Conservation (phyloP, 177 flowering plant genomes). For the Vitis hybrid region DNA sequence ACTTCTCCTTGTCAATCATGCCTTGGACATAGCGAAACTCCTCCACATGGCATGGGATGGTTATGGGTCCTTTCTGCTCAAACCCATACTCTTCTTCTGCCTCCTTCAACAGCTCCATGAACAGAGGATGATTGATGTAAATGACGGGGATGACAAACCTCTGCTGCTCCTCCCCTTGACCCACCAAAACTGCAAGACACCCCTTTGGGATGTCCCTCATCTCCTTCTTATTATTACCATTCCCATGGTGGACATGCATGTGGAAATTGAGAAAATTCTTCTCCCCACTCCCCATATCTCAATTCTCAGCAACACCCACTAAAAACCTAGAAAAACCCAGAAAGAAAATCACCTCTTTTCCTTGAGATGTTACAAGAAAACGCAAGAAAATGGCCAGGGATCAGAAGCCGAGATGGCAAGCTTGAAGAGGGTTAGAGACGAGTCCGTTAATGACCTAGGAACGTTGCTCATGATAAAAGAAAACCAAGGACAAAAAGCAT, state of each 20-base stretch:
- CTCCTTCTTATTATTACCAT: slow-evolving; percentile 15
- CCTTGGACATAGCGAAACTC: slow-evolving; percentile 62
- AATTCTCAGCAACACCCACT: neutral
- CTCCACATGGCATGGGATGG: slow-evolving; percentile 76
- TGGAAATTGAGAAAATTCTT: slow-evolving; percentile 27
- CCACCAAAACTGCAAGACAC: slow-evolving; percentile 69
- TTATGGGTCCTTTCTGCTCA: slow-evolving; percentile 68
- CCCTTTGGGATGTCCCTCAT: slow-evolving; percentile 54
- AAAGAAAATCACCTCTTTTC: neutral
- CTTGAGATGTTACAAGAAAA: slow-evolving; percentile 16
- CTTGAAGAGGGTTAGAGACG: slow-evolving; percentile 40
- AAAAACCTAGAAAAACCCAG: neutral
- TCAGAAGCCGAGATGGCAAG: slow-evolving; percentile 50
- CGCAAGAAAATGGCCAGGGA: slow-evolving; percentile 55
- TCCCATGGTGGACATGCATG: slow-evolving; percentile 19
- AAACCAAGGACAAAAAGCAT: neutral
- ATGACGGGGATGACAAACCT: slow-evolving; percentile 75
- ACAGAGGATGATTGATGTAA: slow-evolving; percentile 75
- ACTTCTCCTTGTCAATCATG: slow-evolving; percentile 53
- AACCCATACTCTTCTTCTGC: slow-evolving; percentile 87
- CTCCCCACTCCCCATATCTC: slow-evolving; percentile 29
- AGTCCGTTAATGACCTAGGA: slow-evolving; percentile 40
- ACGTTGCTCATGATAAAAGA: slow-evolving; percentile 48
- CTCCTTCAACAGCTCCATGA: slow-evolving; percentile 60
- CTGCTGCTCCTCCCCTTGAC: slow-evolving; percentile 59